phyloP scores from a whole-genome alignment of 2,329 filamentous ascomycete genomes.

The Byssochlamys sp. region DNA sequence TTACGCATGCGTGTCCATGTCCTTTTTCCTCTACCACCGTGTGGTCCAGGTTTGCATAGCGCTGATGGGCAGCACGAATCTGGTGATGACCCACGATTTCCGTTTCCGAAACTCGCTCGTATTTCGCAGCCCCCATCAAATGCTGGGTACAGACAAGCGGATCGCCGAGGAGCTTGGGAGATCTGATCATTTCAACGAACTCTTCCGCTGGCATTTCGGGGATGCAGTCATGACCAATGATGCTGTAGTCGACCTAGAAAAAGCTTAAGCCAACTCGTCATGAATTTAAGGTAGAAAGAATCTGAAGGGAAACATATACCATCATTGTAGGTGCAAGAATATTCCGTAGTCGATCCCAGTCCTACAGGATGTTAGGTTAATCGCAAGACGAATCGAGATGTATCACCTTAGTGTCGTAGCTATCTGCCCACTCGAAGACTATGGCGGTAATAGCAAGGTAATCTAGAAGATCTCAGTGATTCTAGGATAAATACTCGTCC shows the following conservation, averaged over 20 bases:
- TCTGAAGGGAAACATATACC: background rate
- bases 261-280: background rate
- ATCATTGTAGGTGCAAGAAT: constrained; percentile 3
- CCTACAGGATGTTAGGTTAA: background rate
- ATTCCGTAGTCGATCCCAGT: constrained; percentile 4
- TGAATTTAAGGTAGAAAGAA: background rate
- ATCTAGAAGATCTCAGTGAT: background rate
- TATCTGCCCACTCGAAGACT: background rate
- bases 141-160: constrained; percentile 11
- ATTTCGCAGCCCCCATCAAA: constrained; percentile 12
- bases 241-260: background rate
- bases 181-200: constrained; percentile 7
- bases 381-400: background rate
- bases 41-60: constrained; percentile 42
- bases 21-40: constrained; percentile 45
- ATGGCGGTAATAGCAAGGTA: background rate
- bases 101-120: constrained; percentile 13
- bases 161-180: constrained; percentile 8
- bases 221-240: background rate
- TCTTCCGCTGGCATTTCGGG: constrained; percentile 2
- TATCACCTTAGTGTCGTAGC: background rate
- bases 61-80: constrained; percentile 47
- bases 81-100: constrained; percentile 20
- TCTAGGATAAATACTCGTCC: background rate
- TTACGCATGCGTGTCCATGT: constrained; percentile 39